Evolutionary conservation across 2,329 filamentous ascomycete genomes (phyloP).

Genomic region (Claviceps purpurea): DNA sequence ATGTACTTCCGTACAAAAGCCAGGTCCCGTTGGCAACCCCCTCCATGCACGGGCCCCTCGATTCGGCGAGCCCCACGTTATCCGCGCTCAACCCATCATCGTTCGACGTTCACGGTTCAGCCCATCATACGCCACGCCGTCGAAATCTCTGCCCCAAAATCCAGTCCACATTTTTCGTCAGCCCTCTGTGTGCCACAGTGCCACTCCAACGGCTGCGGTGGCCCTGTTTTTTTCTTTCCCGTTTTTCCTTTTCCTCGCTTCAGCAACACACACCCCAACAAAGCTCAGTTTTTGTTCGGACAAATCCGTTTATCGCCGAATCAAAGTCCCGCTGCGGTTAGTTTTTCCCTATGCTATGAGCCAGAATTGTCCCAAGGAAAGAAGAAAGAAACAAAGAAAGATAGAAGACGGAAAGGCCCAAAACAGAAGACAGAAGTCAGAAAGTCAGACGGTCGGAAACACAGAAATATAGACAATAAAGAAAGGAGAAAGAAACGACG

Average conservation of each 20-base stretch:
- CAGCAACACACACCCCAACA: conserved; percentile 2
- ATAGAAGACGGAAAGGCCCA: too few species aligned
- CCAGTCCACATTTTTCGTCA: conserved; percentile 6
- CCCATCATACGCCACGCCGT: background rate
- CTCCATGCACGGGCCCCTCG: background rate
- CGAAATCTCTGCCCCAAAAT: conserved; percentile 9
- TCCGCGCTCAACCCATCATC: background rate
- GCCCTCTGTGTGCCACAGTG: background rate
- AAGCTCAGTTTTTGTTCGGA: conserved; percentile 3
- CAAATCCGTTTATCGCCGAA: conserved; percentile 1
- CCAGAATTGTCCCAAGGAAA: background rate
- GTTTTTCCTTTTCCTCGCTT: conserved; percentile 1
- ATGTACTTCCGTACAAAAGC: too few species aligned
- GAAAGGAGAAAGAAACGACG: too few species aligned
- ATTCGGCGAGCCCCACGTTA: background rate
- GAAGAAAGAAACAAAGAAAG: background rate
- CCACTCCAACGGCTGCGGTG: conserved; percentile 3
- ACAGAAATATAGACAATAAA: too few species aligned
- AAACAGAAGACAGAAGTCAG: too few species aligned
- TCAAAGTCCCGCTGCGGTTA: background rate
- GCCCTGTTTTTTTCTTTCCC: conserved; percentile 7
- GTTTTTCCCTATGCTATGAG: background rate
- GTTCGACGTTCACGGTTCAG: background rate
- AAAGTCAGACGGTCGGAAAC: too few species aligned
- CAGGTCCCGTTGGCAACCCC: background rate